phyloP scores from a whole-genome alignment of 768 basidiomycete species.

The Collybiopsis confluens region DNA sequence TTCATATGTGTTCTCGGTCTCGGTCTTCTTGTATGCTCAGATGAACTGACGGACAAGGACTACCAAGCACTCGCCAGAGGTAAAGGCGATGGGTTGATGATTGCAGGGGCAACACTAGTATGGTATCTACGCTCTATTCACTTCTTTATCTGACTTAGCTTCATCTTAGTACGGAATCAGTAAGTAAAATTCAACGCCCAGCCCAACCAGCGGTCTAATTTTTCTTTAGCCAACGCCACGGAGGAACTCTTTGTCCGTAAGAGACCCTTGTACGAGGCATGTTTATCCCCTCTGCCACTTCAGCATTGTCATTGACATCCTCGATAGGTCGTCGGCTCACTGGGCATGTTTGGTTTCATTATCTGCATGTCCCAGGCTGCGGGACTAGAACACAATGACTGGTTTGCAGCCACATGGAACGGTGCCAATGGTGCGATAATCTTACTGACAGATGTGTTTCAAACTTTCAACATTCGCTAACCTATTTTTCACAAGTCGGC shows the following conservation, averaged over 20 bases:
- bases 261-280: slow-evolving; percentile 69
- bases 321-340: slow-evolving; percentile 63
- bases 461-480: slow-evolving; percentile 9
- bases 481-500: slow-evolving; percentile 39
- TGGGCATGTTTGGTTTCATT: slow-evolving; percentile 81
- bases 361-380: slow-evolving; percentile 79
- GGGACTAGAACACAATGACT: slow-evolving; percentile 63
- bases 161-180: slow-evolving; percentile 76
- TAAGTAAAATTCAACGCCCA: slow-evolving; percentile 30
- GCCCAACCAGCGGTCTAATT: not conserved
- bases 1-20: slow-evolving; percentile 71
- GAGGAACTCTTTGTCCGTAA: slow-evolving; percentile 84
- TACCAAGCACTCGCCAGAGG: slow-evolving; percentile 60
- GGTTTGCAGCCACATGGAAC: slow-evolving; percentile 69
- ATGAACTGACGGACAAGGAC: slow-evolving; percentile 73
- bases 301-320: not conserved
- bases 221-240: slow-evolving; percentile 68
- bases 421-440: slow-evolving; percentile 55
- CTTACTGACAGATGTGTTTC: not conserved
- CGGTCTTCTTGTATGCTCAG: slow-evolving; percentile 75
- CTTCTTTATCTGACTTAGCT: too few relatives aligned
- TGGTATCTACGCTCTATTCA: too few relatives aligned
- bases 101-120: slow-evolving; percentile 74
- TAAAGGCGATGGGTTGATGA: slow-evolving; percentile 85
- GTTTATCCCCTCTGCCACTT: not conserved